A percentile compares a stretch with the other conserved stretches of the same genome.
Evolutionary conservation across 768 basidiomycete genomes (phyloP).

Genomic region (Tulasnella sp.): DNA sequence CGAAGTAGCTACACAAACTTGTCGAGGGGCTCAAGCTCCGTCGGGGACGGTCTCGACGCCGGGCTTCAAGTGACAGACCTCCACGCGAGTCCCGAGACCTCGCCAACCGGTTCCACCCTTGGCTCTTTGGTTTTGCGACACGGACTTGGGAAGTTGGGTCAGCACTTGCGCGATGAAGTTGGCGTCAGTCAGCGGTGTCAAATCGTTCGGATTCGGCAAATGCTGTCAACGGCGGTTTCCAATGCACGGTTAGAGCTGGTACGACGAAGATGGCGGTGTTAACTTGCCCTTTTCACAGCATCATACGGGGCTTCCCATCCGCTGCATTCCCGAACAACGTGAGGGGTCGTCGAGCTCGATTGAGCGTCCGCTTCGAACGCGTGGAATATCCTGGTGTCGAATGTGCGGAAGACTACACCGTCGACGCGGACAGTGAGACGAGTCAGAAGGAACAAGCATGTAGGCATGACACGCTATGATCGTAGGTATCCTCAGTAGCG

Average conservation of each 20-base stretch:
- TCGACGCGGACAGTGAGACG: conserved; percentile 94
- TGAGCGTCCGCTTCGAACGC: conserved; percentile 36
- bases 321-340: conserved; percentile 65
- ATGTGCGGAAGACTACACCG: conserved; percentile 80
- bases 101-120: conserved; percentile 75
- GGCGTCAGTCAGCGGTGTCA: conserved; percentile 79
- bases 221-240: conserved; percentile 36
- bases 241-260: background rate
- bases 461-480: conserved; percentile 96
- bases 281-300: conserved; percentile 53
- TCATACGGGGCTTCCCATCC: conserved; percentile 92
- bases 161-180: conserved; percentile 60
- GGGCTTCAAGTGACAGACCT: conserved; percentile 25
- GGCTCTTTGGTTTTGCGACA: conserved; percentile 43
- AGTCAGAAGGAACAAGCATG: conserved; percentile 79
- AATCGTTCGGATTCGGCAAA: conserved; percentile 62
- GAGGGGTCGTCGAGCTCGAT: conserved; percentile 36
- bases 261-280: background rate
- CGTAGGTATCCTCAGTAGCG: background rate
- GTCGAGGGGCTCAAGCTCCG: background rate
- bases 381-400: conserved; percentile 85
- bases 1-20: no score
- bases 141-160: conserved; percentile 46
- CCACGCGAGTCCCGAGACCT: conserved; percentile 55
- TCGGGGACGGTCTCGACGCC: background rate